Conservation (phyloP, 2,329 filamentous ascomycete species). For the Apiospora sp. region DNA sequence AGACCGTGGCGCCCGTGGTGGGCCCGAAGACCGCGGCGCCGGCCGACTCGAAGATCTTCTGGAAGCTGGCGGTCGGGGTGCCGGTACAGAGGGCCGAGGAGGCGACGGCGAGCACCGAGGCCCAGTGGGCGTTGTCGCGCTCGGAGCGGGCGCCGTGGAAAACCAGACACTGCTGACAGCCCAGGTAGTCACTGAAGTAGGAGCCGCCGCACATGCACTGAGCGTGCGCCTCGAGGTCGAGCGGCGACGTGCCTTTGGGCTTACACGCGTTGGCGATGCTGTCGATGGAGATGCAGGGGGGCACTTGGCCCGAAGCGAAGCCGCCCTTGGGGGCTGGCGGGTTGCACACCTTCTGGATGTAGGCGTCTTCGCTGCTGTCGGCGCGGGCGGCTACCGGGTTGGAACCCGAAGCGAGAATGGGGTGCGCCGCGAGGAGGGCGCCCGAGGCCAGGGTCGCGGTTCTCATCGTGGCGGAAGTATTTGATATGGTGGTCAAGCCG, state of each 20-base stretch:
- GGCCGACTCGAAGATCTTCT: conserved; percentile 43
- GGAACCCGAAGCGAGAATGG: neutral
- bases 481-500: neutral
- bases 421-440: conserved; percentile 24
- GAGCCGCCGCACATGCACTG: conserved; percentile 53
- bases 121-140: conserved; percentile 44
- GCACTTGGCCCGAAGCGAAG: conserved; percentile 24
- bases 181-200: conserved; percentile 53
- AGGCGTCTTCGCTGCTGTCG: conserved; percentile 3
- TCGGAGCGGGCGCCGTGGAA: conserved; percentile 50
- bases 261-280: conserved; percentile 42
- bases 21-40: conserved; percentile 37
- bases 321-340: conserved; percentile 20
- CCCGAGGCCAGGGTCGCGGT: conserved; percentile 12
- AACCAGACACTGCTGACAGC: conserved; percentile 51
- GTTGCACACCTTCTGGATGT: conserved; percentile 28
- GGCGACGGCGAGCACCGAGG: conserved; percentile 45
- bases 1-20: conserved; percentile 42
- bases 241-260: conserved; percentile 41
- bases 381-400: neutral
- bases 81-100: conserved; percentile 47
- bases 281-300: conserved; percentile 42
- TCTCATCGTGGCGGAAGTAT: neutral
- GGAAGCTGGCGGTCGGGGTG: conserved; percentile 47
- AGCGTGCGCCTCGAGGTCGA: conserved; percentile 40